These are phyloP conservation scores for Symbiodinium pilosum DNA, from an alignment of 73 alveolate species.

Conservation along the genomic window DNA sequence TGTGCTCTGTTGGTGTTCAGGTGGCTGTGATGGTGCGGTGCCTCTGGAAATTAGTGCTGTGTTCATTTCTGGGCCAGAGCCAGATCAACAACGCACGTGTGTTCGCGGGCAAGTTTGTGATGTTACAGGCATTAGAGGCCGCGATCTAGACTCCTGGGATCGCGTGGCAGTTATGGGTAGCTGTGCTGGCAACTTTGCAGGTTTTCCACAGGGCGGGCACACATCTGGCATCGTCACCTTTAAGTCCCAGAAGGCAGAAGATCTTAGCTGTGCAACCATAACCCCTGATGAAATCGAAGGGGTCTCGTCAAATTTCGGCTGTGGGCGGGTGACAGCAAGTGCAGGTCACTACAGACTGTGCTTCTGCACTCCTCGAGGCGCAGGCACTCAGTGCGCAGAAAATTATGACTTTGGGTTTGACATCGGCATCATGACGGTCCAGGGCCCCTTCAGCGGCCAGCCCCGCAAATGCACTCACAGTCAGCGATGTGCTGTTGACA, in stretches of 20 bases:
- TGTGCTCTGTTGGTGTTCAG: neutral
- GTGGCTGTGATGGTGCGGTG: constrained; percentile 5
- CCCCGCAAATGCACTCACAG: constrained; percentile 14
- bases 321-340: constrained; percentile 24
- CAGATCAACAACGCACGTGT: neutral
- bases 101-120: constrained; percentile 2
- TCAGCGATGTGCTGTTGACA: constrained; percentile 30
- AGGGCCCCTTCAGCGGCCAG: constrained; percentile 30
- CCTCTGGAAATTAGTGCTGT: neutral
- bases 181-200: constrained; percentile 10
- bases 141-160: neutral
- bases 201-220: neutral
- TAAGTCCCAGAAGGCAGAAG: neutral
- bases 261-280: neutral
- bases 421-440: neutral
- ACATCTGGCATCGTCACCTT: neutral
- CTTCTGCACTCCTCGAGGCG: constrained; percentile 18
- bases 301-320: constrained; percentile 13
- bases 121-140: neutral
- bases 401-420: constrained; percentile 18
- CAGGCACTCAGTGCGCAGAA: neutral
- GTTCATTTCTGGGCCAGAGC: neutral
- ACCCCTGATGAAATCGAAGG: constrained; percentile 13
- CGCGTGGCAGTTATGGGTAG: neutral
- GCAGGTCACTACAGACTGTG: constrained; percentile 21